Conservation (phyloP, 257 asterid genomes). For the Agastache rugosa region DNA sequence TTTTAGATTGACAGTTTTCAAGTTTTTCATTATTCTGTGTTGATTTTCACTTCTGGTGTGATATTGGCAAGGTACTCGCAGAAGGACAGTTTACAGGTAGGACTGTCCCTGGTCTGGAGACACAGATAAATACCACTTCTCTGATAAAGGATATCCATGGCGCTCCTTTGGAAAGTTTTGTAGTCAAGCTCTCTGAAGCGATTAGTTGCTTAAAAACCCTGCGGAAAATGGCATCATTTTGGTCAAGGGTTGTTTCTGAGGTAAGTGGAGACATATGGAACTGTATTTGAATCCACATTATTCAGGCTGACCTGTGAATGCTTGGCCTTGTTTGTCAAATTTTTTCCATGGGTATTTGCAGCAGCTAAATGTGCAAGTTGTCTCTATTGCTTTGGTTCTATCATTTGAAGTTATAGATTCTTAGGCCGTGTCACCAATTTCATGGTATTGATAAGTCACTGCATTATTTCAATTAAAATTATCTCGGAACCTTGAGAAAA, state of each 20-base stretch:
- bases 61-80: constrained; percentile 92
- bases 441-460: constrained; percentile 21
- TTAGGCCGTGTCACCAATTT: constrained; percentile 18
- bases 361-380: constrained; percentile 22
- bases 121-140: constrained; percentile 54
- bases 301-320: constrained; percentile 15
- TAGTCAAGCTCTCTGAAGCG: constrained; percentile 89
- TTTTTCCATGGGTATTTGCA: constrained; percentile 18
- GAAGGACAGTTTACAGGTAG: constrained; percentile 73
- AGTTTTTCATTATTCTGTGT: constrained; percentile 45
- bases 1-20: constrained; percentile 22
- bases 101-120: constrained; percentile 53
- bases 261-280: constrained; percentile 60
- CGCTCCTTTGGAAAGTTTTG: constrained; percentile 90
- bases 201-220: constrained; percentile 86
- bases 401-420: constrained; percentile 20
- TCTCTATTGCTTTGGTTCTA: constrained; percentile 32
- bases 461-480: constrained; percentile 11
- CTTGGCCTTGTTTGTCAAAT: neutral
- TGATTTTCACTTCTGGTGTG: constrained; percentile 67
- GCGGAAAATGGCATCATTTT: constrained; percentile 84
- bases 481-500: constrained; percentile 18
- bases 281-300: constrained; percentile 26
- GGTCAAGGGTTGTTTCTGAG: constrained; percentile 86
- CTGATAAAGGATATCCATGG: constrained; percentile 92